These are phyloP conservation scores for Monosporascus ibericus DNA, from an alignment of 2,329 filamentous ascomycete genomes.

Conservation along the genomic window DNA sequence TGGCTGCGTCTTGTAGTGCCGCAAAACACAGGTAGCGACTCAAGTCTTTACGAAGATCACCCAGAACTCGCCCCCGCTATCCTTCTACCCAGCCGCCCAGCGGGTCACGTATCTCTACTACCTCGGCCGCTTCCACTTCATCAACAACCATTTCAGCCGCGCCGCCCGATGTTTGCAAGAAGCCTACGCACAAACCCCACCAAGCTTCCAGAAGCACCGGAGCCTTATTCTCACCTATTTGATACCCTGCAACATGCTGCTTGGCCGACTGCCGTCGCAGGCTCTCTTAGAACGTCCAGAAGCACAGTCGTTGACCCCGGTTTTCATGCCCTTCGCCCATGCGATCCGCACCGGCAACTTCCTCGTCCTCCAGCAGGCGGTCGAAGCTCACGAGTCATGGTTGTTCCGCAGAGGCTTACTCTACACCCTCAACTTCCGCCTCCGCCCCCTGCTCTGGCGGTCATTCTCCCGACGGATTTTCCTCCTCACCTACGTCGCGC, in stretches of 20 bases:
- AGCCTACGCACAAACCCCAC: slow-evolving; percentile 67
- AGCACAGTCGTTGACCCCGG: slow-evolving; percentile 54
- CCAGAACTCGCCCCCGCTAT: slow-evolving; percentile 73
- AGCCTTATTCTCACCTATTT: slow-evolving; percentile 77
- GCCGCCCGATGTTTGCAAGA: slow-evolving; percentile 70
- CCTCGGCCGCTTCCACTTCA: slow-evolving; percentile 82
- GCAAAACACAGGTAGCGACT: slow-evolving; percentile 75
- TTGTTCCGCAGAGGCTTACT: slow-evolving; percentile 71
- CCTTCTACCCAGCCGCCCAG: slow-evolving; percentile 77
- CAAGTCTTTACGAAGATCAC: slow-evolving; percentile 88
- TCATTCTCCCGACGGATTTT: slow-evolving; percentile 74
- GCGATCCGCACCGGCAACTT: slow-evolving; percentile 72
- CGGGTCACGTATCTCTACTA: slow-evolving; percentile 93
- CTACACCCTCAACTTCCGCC: slow-evolving; percentile 67
- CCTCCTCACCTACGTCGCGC: slow-evolving; percentile 68
- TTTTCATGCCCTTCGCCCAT: slow-evolving; percentile 67
- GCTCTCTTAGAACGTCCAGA: slow-evolving; percentile 64
- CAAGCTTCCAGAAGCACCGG: slow-evolving; percentile 63
- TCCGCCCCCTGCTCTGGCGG: slow-evolving; percentile 79
- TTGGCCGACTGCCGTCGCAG: slow-evolving; percentile 73
- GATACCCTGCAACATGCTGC: slow-evolving; percentile 73
- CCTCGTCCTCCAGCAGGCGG: slow-evolving; percentile 62
- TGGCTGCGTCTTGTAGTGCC: slow-evolving; percentile 45
- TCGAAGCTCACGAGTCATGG: slow-evolving; percentile 62
- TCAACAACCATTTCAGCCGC: slow-evolving; percentile 74